These are phyloP conservation scores for Picochlorum costavermella DNA, from an alignment of 139 green algal genomes.

Conservation along the genomic window DNA sequence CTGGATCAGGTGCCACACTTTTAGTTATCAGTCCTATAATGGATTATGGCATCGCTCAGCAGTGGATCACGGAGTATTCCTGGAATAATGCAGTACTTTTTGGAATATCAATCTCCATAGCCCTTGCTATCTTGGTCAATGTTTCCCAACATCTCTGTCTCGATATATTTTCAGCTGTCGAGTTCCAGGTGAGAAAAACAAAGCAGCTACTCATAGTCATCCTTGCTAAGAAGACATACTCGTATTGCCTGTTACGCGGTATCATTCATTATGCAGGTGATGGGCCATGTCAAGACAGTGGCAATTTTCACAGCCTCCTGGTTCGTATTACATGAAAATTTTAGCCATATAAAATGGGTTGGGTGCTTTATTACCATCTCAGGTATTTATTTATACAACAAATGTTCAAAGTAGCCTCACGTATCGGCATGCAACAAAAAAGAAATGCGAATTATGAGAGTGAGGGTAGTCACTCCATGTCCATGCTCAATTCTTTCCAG, in stretches of 20 bases:
- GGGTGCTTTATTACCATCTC: neutral
- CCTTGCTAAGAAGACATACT: neutral
- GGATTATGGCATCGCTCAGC: slow-evolving; percentile 46
- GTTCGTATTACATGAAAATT: neutral
- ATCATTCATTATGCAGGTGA: neutral
- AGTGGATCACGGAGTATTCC: slow-evolving; percentile 54
- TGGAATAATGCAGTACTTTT: slow-evolving; percentile 39
- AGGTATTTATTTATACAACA: slow-evolving; percentile 2
- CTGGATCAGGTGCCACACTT: slow-evolving; percentile 33
- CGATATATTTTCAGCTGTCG: slow-evolving; percentile 83
- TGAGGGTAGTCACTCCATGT: neutral
- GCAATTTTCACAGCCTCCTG: neutral
- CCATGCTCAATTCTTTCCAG: neutral
- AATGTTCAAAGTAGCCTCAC: neutral
- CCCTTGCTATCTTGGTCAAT: slow-evolving; percentile 77
- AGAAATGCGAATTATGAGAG: neutral
- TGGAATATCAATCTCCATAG: slow-evolving; percentile 40
- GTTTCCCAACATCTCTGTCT: slow-evolving; percentile 90
- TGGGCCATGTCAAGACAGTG: neutral
- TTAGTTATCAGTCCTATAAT: slow-evolving; percentile 60
- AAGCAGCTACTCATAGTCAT: neutral
- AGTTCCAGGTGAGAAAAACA: slow-evolving; percentile 63
- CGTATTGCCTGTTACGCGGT: neutral
- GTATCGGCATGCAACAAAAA: neutral
- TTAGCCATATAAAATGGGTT: neutral